phyloP scores from a whole-genome alignment of 495 filamentous ascomycete species.

The Elaphomyces granulatus region DNA sequence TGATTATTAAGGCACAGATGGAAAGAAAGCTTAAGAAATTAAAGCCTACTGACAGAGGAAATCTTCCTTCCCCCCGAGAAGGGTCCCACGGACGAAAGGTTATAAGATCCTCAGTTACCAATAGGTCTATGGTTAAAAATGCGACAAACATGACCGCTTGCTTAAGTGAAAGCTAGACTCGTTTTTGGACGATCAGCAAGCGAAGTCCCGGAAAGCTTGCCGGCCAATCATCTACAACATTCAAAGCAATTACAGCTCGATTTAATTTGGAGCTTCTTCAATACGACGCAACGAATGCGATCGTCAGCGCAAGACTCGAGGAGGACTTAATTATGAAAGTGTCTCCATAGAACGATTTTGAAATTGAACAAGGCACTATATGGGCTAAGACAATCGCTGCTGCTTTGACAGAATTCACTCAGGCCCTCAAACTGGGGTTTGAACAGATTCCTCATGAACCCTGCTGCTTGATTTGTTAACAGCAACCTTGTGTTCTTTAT shows the following conservation, averaged over 20 bases:
- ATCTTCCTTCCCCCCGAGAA: background rate
- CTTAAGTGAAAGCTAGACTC: conserved; percentile 16
- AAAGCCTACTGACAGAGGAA: too few species aligned
- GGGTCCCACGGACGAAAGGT: background rate
- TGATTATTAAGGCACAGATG: too few species aligned
- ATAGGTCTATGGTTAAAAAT: conserved; percentile 12
- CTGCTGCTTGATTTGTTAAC: conserved; percentile 9
- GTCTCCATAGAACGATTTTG: conserved; percentile 3
- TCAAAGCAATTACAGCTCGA: conserved; percentile 10
- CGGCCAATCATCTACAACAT: conserved; percentile 6
- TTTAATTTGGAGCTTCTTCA: conserved; percentile 7
- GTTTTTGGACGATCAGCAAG: conserved; percentile 16
- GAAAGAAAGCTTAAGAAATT: too few species aligned
- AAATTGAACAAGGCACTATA: conserved; percentile 10
- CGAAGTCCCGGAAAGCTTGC: conserved; percentile 10
- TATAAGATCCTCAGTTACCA: conserved; percentile 1
- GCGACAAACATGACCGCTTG: conserved; percentile 10
- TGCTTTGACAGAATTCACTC: conserved; percentile 11
- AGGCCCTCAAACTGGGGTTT: conserved; percentile 10
- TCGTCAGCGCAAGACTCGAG: conserved; percentile 12
- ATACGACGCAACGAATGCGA: conserved; percentile 16
- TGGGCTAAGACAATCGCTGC: conserved; percentile 11
- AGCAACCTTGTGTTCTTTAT: conserved; percentile 14
- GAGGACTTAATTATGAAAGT: conserved; percentile 6
- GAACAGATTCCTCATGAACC: conserved; percentile 7